Base-by-base conservation (phyloP, 148 eudicot species). In the Selenicereus undatus region DNA sequence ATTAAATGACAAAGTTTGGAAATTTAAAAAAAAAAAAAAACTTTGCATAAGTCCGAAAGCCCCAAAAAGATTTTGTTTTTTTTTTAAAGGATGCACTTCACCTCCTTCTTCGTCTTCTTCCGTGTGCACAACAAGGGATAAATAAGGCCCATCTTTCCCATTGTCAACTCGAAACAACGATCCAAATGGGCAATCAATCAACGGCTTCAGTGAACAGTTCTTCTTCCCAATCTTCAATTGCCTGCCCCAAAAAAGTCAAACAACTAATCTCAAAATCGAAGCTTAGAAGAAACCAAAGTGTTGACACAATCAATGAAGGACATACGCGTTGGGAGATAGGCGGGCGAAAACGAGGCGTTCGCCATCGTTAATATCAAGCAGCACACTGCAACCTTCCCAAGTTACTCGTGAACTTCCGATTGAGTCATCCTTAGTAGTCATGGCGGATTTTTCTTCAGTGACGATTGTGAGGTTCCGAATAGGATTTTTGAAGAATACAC, bases 341-440 rank as follows among this genome's bases (percentile, higher is more conserved):
- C 99, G 97, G 27, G 97, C 93, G 43, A 96, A 96, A 81, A 91
- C 90, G 52, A 96, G 84, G 16, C 97, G 92, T 71, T 96, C 99
- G 6, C 98, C 98, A 76, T 96, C 99, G 35, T 96, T 96, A 27
- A 96, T 86, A 80, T 96, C 99, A 29, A 96, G 92, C 87, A 96
- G 83, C 3, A 96, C 99, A 42, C 90, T 96, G 86, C 99, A 93
- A 66, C 99, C 97, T 86, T 93, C 95, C 93, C 94, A 93, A 14
- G 97, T 88, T n/a, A 91, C 82, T 86, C 97, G 83, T 79, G 83
- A 81, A 83, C 82, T 90, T 78, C 69, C 83, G 71, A 66, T 77
- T 60, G 83, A 81, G 39, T 76, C 82, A 35, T 77, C 86, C 73
- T 66, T 66, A 27, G 32, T 9, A 27, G 71, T 10, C 71, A 66